Conservation (phyloP, 2,329 filamentous ascomycete genomes). For the Neoascochyta sp. region DNA sequence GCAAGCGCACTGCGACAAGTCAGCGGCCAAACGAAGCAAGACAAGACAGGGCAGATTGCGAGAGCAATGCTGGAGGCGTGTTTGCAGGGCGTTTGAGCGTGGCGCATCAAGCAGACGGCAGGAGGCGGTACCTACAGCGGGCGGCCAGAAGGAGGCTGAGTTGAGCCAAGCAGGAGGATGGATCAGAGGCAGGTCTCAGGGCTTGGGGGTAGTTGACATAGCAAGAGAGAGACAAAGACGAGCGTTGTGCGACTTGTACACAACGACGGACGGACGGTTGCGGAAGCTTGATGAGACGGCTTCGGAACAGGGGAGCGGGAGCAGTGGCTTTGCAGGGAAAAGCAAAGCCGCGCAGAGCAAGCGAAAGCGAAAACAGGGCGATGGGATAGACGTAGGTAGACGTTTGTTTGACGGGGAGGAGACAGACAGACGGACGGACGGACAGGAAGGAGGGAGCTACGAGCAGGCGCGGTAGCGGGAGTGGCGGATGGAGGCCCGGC, state of each 20-base stretch:
- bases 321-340: constrained; percentile 34
- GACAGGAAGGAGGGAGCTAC: constrained; percentile 25
- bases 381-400: constrained; percentile 25
- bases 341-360: too few species aligned
- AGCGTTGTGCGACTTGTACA: constrained; percentile 28
- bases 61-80: constrained; percentile 40
- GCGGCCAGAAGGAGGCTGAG: too few species aligned
- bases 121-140: too few species aligned
- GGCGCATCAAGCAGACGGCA: constrained; percentile 31
- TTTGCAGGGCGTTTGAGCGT: constrained; percentile 36
- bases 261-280: constrained; percentile 33
- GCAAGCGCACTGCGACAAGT: constrained; percentile 37
- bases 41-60: constrained; percentile 37
- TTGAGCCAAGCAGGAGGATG: too few species aligned
- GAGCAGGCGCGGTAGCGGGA: too few species aligned
- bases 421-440: constrained; percentile 31
- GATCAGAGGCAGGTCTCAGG: constrained; percentile 23
- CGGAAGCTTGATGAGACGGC: constrained; percentile 32
- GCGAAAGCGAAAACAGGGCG: constrained; percentile 22
- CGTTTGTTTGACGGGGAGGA: too few species aligned
- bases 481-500: too few species aligned
- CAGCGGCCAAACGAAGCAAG: constrained; percentile 39
- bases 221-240: constrained; percentile 29
- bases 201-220: constrained; percentile 30
- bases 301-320: constrained; percentile 28